Evolutionary conservation across 108 stramenopile species (phyloP).

Genomic region (Chaetoceros muelleri): DNA sequence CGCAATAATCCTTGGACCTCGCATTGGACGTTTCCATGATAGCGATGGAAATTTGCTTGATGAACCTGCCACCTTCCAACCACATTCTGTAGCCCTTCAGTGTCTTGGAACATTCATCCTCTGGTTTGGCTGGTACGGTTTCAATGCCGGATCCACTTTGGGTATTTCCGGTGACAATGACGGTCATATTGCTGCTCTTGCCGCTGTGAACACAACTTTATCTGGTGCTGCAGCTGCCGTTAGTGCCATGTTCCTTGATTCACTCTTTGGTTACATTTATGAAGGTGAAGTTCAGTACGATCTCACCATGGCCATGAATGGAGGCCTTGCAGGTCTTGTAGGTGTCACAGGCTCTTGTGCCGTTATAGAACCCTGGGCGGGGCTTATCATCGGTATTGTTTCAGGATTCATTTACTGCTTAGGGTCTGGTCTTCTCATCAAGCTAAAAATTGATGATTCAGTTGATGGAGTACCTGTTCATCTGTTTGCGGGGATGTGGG

Average conservation of each 20-base stretch:
- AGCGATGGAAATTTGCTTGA: slow-evolving; percentile 46
- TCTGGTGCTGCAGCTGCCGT: slow-evolving; percentile 50
- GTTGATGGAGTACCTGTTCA: slow-evolving; percentile 93
- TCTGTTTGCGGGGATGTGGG: slow-evolving; percentile 80
- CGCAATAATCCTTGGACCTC: slow-evolving; percentile 74
- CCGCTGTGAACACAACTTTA: slow-evolving; percentile 77
- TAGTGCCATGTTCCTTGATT: slow-evolving; percentile 43
- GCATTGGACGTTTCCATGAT: slow-evolving; percentile 73
- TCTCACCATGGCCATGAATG: slow-evolving; percentile 48
- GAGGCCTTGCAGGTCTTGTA: slow-evolving; percentile 44
- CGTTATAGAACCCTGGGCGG: slow-evolving; percentile 63
- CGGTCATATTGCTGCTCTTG: slow-evolving; percentile 44
- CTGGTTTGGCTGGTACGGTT: slow-evolving; percentile 95
- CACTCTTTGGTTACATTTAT: slow-evolving; percentile 38
- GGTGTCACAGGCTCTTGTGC: slow-evolving; percentile 61
- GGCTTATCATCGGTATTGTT: slow-evolving; percentile 56
- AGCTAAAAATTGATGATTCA: slow-evolving; percentile 81
- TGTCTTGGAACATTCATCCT: slow-evolving; percentile 56
- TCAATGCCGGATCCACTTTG: slow-evolving; percentile 83
- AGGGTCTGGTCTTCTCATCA: slow-evolving; percentile 43
- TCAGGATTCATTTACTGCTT: slow-evolving; percentile 64
- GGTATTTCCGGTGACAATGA: slow-evolving; percentile 19
- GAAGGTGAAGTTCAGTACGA: slow-evolving; percentile 36
- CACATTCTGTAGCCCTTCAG: slow-evolving; percentile 74
- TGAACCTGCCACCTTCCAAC: slow-evolving; percentile 54